Conservation (phyloP, 345 rosid genomes). For the Mangifera indica region DNA sequence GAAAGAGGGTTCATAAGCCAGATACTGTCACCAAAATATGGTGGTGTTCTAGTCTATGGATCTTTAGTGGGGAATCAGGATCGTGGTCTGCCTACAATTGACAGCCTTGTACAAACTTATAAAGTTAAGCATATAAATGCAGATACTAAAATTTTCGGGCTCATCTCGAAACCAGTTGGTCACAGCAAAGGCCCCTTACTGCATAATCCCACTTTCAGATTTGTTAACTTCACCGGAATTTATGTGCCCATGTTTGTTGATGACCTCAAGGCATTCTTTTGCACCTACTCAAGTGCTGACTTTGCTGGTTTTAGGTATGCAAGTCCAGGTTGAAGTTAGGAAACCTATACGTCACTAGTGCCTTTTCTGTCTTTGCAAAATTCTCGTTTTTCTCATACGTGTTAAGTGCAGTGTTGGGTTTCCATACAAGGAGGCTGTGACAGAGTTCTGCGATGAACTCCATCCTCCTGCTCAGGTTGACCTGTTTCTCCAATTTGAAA, state of each 20-base stretch:
- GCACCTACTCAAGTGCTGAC: constrained; percentile 41
- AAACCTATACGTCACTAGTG: not conserved
- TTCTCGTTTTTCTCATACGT: constrained; percentile 16
- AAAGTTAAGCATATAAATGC: constrained; percentile 32
- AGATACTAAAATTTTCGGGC: constrained; percentile 53
- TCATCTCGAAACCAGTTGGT: constrained; percentile 56
- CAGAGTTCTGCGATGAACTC: constrained; percentile 47
- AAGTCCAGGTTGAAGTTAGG: not conserved
- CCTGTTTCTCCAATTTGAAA: not conserved
- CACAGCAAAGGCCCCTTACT: constrained; percentile 70
- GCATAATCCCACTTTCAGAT: constrained; percentile 61
- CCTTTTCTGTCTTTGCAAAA: not conserved
- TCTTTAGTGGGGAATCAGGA: constrained; percentile 38
- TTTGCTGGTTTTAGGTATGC: constrained; percentile 58
- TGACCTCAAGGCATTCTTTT: constrained; percentile 53
- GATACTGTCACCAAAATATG: constrained; percentile 49
- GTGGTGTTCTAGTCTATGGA: constrained; percentile 51
- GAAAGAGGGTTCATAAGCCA: constrained; percentile 68
- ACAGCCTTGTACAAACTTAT: constrained; percentile 41
- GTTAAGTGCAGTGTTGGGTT: constrained; percentile 44
- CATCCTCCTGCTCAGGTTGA: constrained; percentile 51
- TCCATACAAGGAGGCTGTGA: constrained; percentile 51
- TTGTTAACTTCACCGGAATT: constrained; percentile 43
- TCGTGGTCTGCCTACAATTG: constrained; percentile 49
- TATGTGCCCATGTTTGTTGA: constrained; percentile 67